A percentile compares a stretch with the other conserved stretches of the same genome.
Conservation (phyloP, 345 rosid species). For the Eucalyptus victrix region DNA sequence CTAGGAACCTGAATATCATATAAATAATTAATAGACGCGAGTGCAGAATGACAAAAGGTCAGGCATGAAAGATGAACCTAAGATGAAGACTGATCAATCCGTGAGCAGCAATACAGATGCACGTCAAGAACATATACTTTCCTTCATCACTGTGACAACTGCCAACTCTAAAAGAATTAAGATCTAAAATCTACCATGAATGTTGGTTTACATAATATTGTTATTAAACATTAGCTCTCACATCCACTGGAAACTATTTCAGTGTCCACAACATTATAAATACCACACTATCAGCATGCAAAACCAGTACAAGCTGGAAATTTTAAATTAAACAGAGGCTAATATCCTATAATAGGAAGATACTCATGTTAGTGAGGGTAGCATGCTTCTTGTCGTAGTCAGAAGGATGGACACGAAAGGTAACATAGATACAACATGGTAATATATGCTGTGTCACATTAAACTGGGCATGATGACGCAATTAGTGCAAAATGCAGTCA, state of each 20-base stretch:
- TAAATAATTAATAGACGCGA: not conserved
- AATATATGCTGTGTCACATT: not conserved
- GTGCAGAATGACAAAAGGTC: not conserved
- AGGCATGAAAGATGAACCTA: not conserved
- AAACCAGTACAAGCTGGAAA: not conserved
- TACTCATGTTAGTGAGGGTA: not conserved
- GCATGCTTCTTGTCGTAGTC: not conserved
- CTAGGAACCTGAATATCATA: constrained; percentile 65
- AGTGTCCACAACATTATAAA: not conserved
- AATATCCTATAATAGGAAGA: not conserved
- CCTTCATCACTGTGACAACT: not conserved
- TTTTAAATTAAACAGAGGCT: not conserved
- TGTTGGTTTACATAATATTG: not conserved
- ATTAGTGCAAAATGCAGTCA: not conserved
- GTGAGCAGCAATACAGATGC: not conserved
- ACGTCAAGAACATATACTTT: not conserved
- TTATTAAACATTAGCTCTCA: not conserved
- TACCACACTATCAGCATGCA: not conserved
- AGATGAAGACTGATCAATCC: not conserved
- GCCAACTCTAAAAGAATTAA: not conserved
- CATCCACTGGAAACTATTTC: not conserved
- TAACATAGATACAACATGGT: not conserved
- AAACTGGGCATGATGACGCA: not conserved
- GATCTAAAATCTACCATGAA: not conserved
- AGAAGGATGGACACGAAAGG: not conserved